Percentiles rank a stretch among this genome's conserved stretches.
These are phyloP conservation scores for Haplosporangium gracile DNA, from an alignment of 192 early-diverging fungal species.

Conservation along the genomic window DNA sequence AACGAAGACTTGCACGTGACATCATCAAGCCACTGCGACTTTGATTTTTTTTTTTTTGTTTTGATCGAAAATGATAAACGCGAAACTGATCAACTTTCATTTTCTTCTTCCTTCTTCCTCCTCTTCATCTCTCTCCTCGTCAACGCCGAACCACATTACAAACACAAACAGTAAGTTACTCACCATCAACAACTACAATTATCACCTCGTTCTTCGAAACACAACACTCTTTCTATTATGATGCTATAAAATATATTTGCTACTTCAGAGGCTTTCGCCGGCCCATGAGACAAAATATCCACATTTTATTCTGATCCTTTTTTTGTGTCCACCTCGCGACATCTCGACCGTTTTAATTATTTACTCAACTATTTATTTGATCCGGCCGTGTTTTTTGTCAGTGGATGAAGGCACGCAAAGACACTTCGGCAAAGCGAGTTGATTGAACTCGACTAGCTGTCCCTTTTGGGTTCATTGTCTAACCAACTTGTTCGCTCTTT, in stretches of 20 bases:
- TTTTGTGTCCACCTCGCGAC: background rate
- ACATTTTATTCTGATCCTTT: constrained; percentile 31
- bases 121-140: background rate
- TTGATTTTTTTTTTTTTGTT: background rate
- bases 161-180: background rate
- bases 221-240: constrained; percentile 12
- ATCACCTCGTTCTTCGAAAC: background rate
- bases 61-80: background rate
- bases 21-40: background rate
- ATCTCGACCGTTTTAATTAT: background rate
- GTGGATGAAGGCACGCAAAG: too few relatives aligned
- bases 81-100: background rate
- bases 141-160: background rate
- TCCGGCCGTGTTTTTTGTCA: background rate
- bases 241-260: constrained; percentile 54
- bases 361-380: background rate
- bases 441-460: too few relatives aligned
- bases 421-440: too few relatives aligned
- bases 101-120: constrained; percentile 4
- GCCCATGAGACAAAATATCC: constrained; percentile 57
- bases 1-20: background rate
- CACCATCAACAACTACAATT: background rate
- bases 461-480: too few relatives aligned
- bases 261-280: constrained; percentile 55
- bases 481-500: too few relatives aligned